Base-by-base conservation (phyloP, 1,284 basidiomycete species). In the Stereum hirsutum region DNA sequence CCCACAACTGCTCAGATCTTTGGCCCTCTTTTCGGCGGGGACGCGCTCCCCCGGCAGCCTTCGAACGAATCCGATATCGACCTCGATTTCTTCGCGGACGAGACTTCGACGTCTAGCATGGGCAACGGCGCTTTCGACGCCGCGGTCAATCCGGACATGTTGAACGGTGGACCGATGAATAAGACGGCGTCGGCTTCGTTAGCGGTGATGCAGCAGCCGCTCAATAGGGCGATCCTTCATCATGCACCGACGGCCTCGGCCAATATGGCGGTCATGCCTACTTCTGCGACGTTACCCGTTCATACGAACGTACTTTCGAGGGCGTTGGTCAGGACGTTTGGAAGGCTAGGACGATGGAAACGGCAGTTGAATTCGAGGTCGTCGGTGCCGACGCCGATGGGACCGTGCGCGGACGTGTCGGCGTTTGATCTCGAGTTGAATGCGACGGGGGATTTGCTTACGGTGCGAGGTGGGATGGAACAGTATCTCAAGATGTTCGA, bases 251-350 rank as follows among this genome's bases (percentile, higher is more conserved):
- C 49, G 12, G 27, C 48, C 4, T 50, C 52, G 17, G 50, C 52
- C 11, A 63, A 57, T 25, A 40, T 57, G 24, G 57, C 61, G 14
- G 57, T 68, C 35, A 45, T 68, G 1, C 65, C 68, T 21, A 62
- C 65, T 12, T 55, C 72, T 7, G 60, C 69, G 1, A 57, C 66
- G 6, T 61, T 81, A 19, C 70, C 77, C 2, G 71, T 75, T 19
- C 74, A 78, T 27, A 75, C 81, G 43, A 81, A 70, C 52, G 69
- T 80, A 0, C 64, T 89, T 21, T 88, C 85, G 0, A 71, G 84
- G 4, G 88, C 75, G 10, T 75, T 91, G 39, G 83, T 87, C 34
- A 87, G 82, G 60, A 89, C 88, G 1, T 82, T 89, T 39, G 83
- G 87, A 2, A 74, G 82, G 3, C 62, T 91, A 12, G 87, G 89